These are phyloP conservation scores for Puccinia sorghi DNA, from an alignment of 1,284 basidiomycete genomes.

Conservation along the genomic window DNA sequence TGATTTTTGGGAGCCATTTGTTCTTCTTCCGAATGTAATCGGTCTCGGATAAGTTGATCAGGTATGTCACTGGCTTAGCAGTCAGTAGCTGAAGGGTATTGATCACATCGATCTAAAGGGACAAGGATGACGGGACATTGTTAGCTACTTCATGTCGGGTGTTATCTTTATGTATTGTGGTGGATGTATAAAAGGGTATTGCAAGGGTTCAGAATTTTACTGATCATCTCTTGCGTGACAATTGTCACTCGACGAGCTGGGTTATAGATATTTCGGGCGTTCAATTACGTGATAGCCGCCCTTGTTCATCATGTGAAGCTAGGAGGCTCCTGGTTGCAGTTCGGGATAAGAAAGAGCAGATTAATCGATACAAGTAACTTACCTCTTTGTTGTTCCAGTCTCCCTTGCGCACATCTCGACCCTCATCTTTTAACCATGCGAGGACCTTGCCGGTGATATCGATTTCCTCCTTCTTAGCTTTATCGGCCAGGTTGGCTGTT, in stretches of 20 bases:
- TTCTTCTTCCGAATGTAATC: slow-evolving; percentile 98
- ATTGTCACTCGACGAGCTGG: slow-evolving; percentile 70
- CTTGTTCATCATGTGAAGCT: slow-evolving; percentile 70
- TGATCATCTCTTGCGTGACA: slow-evolving; percentile 60
- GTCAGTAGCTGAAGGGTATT: slow-evolving; percentile 89
- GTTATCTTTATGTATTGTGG: not conserved
- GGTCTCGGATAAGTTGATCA: slow-evolving; percentile 93
- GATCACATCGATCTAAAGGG: slow-evolving; percentile 83
- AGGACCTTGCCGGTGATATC: slow-evolving; percentile 82
- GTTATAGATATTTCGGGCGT: slow-evolving; percentile 68
- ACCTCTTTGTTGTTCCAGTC: slow-evolving; percentile 99
- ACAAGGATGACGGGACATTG: not conserved
- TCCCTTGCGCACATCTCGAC: slow-evolving; percentile 88
- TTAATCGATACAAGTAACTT: slow-evolving; percentile 57
- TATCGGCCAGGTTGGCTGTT: slow-evolving; percentile 82
- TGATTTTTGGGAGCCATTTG: slow-evolving; percentile 99
- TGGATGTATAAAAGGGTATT: not conserved
- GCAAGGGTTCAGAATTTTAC: slow-evolving; percentile 42
- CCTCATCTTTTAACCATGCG: slow-evolving; percentile 75
- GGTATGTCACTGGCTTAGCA: slow-evolving; percentile 96
- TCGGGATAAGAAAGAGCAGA: not conserved
- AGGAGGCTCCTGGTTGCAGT: slow-evolving; percentile 4
- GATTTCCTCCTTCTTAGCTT: slow-evolving; percentile 94
- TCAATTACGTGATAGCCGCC: slow-evolving; percentile 61
- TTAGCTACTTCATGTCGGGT: not conserved